These are phyloP conservation scores for Cochlearia excelsa DNA, from an alignment of 345 rosid species.

Conservation along the genomic window DNA sequence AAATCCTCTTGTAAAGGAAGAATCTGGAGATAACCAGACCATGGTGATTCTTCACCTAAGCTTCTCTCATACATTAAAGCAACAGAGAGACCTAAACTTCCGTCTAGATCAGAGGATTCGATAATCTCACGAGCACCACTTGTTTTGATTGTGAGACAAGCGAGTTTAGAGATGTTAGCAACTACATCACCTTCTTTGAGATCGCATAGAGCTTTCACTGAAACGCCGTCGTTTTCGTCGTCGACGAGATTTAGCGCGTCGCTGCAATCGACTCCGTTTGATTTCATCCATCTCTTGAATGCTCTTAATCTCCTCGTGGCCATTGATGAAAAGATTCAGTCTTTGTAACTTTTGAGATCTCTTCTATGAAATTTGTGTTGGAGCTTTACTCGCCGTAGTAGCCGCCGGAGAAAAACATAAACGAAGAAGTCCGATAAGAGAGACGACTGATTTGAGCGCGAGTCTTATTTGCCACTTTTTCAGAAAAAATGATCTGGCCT, in stretches of 20 bases:
- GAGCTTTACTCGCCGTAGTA: too few species aligned
- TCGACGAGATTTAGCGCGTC: conserved; percentile 52
- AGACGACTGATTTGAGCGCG: too few species aligned
- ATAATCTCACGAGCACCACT: conserved; percentile 57
- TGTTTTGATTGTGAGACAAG: conserved; percentile 73
- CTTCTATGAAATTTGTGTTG: too few species aligned
- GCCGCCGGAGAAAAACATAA: too few species aligned
- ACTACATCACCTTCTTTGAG: conserved; percentile 71
- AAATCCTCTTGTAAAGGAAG: conserved; percentile 59
- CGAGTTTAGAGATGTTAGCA: conserved; percentile 64
- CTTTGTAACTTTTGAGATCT: too few species aligned
- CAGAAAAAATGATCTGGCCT: too few species aligned
- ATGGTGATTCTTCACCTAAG: conserved; percentile 60
- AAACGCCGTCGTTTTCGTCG: conserved; percentile 42
- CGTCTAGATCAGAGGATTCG: conserved; percentile 56
- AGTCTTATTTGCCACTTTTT: too few species aligned
- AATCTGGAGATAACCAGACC: conserved; percentile 77
- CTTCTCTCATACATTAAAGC: conserved; percentile 84
- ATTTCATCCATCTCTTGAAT: conserved; percentile 87
- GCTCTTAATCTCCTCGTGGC: conserved; percentile 64
- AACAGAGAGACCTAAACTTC: conserved; percentile 61
- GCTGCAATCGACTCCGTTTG: conserved; percentile 55
- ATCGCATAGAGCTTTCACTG: conserved; percentile 56
- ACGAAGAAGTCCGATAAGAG: too few species aligned
- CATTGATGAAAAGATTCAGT: too few species aligned